Evolutionary conservation across 2,329 filamentous ascomycete genomes (phyloP).

Genomic region (Penicillium hesseltinei): DNA sequence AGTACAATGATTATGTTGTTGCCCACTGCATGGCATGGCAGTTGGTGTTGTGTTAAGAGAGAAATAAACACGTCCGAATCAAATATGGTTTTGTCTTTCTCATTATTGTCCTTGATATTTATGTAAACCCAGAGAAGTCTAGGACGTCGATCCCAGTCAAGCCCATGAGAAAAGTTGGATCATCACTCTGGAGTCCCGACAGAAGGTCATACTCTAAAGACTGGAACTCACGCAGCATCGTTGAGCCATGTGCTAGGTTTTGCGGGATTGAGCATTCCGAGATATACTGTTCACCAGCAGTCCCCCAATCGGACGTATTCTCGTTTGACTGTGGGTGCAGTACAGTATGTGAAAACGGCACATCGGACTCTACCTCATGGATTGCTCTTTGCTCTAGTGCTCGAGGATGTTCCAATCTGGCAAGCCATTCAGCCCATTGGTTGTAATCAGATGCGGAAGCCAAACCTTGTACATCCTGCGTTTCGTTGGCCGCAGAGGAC

Average conservation of each 20-base stretch:
- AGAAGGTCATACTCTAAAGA: background rate
- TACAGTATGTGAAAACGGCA: background rate
- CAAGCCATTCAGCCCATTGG: slow-evolving; percentile 13
- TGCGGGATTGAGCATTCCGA: background rate
- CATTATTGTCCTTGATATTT: too few relatives aligned
- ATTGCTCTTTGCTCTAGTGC: background rate
- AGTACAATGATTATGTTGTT: slow-evolving; percentile 13
- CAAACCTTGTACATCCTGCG: background rate
- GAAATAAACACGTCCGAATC: background rate
- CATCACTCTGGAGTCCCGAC: slow-evolving; percentile 20
- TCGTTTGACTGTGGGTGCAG: background rate
- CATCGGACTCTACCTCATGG: background rate
- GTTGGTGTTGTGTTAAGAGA: background rate
- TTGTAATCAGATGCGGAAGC: slow-evolving; percentile 4
- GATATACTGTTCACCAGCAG: background rate
- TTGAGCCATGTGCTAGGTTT: background rate
- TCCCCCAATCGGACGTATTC: background rate
- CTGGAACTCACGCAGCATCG: background rate
- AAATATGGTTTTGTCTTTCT: too few relatives aligned
- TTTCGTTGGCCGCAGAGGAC: background rate
- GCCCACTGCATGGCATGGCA: background rate
- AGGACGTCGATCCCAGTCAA: slow-evolving; percentile 29
- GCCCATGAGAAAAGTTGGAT: slow-evolving; percentile 29
- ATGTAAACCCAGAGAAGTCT: slow-evolving; percentile 19
- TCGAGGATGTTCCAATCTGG: slow-evolving; percentile 1